Evolutionary conservation across 306 rosid species (phyloP), one percentile per base, ranked within the genome.

Genomic region (Trifolium repens): DNA sequence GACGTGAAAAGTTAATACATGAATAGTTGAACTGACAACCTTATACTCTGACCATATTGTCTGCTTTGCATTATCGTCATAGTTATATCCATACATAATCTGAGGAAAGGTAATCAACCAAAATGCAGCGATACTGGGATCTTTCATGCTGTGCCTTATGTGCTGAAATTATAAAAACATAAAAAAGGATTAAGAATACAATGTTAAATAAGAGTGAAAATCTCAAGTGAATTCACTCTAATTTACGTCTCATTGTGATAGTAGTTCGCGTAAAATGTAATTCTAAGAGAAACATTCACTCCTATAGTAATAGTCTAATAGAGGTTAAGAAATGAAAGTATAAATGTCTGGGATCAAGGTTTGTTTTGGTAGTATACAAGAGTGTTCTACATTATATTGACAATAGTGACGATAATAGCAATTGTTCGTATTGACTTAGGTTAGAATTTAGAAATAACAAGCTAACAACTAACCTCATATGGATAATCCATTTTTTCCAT

Each of bases 101-200:
- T 90, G 96, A 67, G 98, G 98, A 84, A 89, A 87, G 65, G 96
- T 91, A 59, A 91, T 32, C 76, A 94, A 75, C 98, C 97, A 94
- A 88, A 94, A 94, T 61, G 96, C 96, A 79, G 98, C 98, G 55
- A 91, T 90, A 82, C 92, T 86, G 76, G 98, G 98, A 83, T 94
- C 97, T 75, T 89, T 94, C 97, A 94, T 90, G 90, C 96, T 90
- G 67, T 94, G 85, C 75, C 74, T 85, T 78, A 94, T 90, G 86
- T 94, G 91, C 98, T 94, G 96, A 71, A 59, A 78, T 39, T 46
- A 17, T 13, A 77, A 75, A 72, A 78, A 47, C 37, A 40, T 32
- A 39, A 69, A 43, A 55, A 60, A 9, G n/a, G 12, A 66, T 13
- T 42, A 71, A 78, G 13, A 74, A 70, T 64, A 37, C 37, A 70